These are phyloP conservation scores for Prunus padus DNA, from an alignment of 306 rosid genomes.

Conservation along the genomic window DNA sequence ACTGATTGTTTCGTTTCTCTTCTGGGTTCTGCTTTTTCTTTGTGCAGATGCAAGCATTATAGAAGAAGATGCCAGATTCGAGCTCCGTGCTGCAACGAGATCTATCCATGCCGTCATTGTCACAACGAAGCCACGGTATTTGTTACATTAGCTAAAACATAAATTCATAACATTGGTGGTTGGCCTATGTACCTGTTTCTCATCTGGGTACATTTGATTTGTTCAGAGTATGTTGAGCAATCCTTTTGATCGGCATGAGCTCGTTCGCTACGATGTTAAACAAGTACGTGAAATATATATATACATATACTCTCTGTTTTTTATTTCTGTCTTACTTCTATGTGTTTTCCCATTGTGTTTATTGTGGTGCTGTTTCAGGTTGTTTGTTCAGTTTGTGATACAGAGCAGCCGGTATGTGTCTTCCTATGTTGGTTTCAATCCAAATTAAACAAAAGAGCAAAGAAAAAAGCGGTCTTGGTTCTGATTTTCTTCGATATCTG, in stretches of 20 bases:
- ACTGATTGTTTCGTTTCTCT: not conserved
- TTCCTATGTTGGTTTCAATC: constrained; percentile 3
- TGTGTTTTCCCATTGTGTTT: not conserved
- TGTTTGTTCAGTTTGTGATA: constrained; percentile 88
- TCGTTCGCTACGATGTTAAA: constrained; percentile 64
- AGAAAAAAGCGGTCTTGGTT: constrained; percentile 2
- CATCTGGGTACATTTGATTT: constrained; percentile 34
- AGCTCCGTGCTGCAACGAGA: constrained; percentile 95
- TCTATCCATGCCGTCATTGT: constrained; percentile 91
- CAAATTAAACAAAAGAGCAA: not conserved
- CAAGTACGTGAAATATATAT: constrained; percentile 48
- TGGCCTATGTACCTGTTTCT: constrained; percentile 3
- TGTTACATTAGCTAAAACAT: not conserved
- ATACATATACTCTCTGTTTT: not conserved
- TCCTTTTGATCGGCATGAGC: constrained; percentile 73
- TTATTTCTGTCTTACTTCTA: not conserved
- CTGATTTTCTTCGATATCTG: constrained; percentile 1
- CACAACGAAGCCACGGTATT: constrained; percentile 82
- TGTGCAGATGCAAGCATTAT: constrained; percentile 80
- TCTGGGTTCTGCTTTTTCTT: not conserved
- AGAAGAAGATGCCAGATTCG: constrained; percentile 91
- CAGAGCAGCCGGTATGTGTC: constrained; percentile 87
- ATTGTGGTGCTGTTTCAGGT: constrained; percentile 56
- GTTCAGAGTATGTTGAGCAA: constrained; percentile 61
- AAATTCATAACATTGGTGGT: not conserved